phyloP scores from a whole-genome alignment of 75 land plant genomes.

The Pinus tabuliformis region DNA sequence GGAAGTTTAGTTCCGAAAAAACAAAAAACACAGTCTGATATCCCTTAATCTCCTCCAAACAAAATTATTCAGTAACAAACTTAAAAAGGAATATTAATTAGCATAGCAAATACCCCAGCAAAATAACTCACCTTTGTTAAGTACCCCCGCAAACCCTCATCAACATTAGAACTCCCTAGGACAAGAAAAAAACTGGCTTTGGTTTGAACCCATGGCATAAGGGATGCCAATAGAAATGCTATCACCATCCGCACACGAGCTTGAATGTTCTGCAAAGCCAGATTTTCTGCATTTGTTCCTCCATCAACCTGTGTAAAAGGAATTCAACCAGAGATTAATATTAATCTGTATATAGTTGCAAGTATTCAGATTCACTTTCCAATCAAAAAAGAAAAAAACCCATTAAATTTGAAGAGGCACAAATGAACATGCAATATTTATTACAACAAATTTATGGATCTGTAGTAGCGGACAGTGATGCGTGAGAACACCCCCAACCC shows the following conservation, averaged over 20 bases:
- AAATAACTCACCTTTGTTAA: constrained; percentile 78
- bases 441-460: too few species aligned
- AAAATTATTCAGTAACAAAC: neutral
- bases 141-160: constrained; percentile 98
- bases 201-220: constrained; percentile 93
- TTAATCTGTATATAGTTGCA: too few species aligned
- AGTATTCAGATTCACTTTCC: too few species aligned
- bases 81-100: neutral
- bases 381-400: too few species aligned
- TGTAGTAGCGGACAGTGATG: too few species aligned
- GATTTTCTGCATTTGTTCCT: constrained; percentile 87
- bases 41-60: neutral
- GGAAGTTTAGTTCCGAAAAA: neutral
- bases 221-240: constrained; percentile 94
- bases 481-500: too few species aligned
- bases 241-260: constrained; percentile 98
- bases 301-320: constrained; percentile 77
- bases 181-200: constrained; percentile 94
- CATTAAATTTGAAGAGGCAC: too few species aligned
- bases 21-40: neutral
- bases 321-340: neutral
- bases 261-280: constrained; percentile 95
- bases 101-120: neutral
- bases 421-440: too few species aligned
- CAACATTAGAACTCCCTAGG: constrained; percentile 98